Evolutionary conservation across 176 grass and related monocot genomes (phyloP), one percentile per base, ranked within the genome.

Genomic region (Carex littledalei): DNA sequence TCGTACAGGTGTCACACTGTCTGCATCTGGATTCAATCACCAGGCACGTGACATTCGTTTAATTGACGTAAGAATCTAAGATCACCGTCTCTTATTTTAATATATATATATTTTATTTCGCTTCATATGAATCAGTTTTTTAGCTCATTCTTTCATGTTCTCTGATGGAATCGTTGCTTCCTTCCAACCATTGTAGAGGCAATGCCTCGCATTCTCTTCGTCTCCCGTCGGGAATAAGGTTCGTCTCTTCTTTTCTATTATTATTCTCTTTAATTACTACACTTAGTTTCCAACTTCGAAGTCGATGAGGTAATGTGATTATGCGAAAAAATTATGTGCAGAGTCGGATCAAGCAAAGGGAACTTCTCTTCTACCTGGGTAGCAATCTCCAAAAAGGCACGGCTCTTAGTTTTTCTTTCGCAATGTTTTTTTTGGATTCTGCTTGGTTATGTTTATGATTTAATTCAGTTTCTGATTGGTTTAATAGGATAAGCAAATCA

Each of bases 331-430:
- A 59, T 45, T 20, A 37, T 82, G 41, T 92, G 89, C 86, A 97
- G 90, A 53, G 82, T 87, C 3, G 74, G 26, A 18, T 88, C 85
- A 66, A 88, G 54, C 20, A 86, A 83, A 80, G 47, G 50, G 41
- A 62, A 49, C 61, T 83, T 86, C 79, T 86, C 77, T 83, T 80
- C 90, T 47, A 11, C 84, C 0, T 65, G 26, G 49, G 67, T 78
- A 80, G 62, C 83, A 74, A 67, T 55, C 58, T 86, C 91, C 52
- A 82, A 59, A 49, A 91, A 97, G 89, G 91, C 43, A 89, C 8
- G 81, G 74, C 24, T 88, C 84, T 85, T 41, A 14, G 54, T 78
- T 78, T 34, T 45, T 14, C 43, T 13, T 0, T 84, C 49, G 16
- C 60, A 39, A 26, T 15, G 34, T 11, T 57, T 5, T 3, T 20